These are phyloP conservation scores for Emericellopsis cladophorae DNA, from an alignment of 2,329 filamentous ascomycete species.

Conservation along the genomic window DNA sequence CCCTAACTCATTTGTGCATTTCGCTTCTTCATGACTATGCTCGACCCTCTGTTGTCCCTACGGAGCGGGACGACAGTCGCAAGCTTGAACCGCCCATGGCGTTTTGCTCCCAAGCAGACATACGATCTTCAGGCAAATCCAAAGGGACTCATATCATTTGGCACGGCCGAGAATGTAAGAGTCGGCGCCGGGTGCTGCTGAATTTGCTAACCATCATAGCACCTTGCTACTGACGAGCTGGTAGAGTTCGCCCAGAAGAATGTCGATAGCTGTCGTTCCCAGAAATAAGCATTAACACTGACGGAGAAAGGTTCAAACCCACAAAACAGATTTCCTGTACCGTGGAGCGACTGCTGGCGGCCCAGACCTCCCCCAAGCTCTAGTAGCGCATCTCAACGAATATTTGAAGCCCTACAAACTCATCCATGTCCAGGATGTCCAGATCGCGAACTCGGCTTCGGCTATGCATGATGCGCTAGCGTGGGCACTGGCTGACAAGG, in stretches of 20 bases:
- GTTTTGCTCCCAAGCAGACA: slow-evolving; percentile 14
- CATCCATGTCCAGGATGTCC: slow-evolving; percentile 17
- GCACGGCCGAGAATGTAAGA: slow-evolving; percentile 32
- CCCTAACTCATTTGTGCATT: background rate
- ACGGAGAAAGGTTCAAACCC: background rate
- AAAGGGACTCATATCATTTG: slow-evolving; percentile 31
- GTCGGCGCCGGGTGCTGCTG: background rate
- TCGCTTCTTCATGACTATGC: slow-evolving; percentile 1
- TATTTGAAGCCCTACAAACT: slow-evolving; percentile 17
- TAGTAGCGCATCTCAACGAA: slow-evolving; percentile 23
- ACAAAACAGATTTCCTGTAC: slow-evolving; percentile 20
- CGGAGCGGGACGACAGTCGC: slow-evolving; percentile 11
- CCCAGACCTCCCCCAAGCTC: slow-evolving; percentile 14
- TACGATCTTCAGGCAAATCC: slow-evolving; percentile 26
- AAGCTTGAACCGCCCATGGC: slow-evolving; percentile 15
- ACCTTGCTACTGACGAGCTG: slow-evolving; percentile 25
- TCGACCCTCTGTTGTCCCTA: slow-evolving; percentile 2
- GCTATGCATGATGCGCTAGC: slow-evolving; percentile 25
- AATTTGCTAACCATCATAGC: background rate
- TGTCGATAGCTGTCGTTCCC: slow-evolving; percentile 10
- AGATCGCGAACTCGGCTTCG: slow-evolving; percentile 20
- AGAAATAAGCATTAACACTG: no score
- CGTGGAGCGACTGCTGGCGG: slow-evolving; percentile 21
- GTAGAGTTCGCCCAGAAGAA: slow-evolving; percentile 14
- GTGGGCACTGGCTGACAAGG: slow-evolving; percentile 22